phyloP scores from a whole-genome alignment of 768 basidiomycete genomes.

The Mycena albidolilacea region DNA sequence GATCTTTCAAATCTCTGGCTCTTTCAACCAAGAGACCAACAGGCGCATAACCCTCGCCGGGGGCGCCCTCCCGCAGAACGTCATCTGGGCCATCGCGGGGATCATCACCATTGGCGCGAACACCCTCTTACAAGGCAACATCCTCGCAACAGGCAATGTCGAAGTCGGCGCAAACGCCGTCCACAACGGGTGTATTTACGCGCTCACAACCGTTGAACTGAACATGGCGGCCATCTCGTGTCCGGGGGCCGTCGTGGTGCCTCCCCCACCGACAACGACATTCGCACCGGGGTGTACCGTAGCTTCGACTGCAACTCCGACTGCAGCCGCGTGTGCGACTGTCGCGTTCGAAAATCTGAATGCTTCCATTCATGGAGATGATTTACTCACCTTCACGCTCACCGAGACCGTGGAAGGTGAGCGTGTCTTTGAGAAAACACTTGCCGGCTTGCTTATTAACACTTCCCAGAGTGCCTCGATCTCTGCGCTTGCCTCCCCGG shows the following conservation, averaged over 20 bases:
- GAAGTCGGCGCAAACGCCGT: slow-evolving; percentile 6
- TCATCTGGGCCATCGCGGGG: slow-evolving; percentile 23
- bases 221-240: slow-evolving; percentile 4
- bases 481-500: slow-evolving; percentile 4
- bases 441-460: neutral
- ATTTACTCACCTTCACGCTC: slow-evolving; percentile 2
- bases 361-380: slow-evolving; percentile 2
- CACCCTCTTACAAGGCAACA: slow-evolving; percentile 12
- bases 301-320: neutral
- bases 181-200: slow-evolving; percentile 13
- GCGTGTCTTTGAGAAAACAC: neutral
- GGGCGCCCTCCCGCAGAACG: slow-evolving; percentile 12
- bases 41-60: slow-evolving; percentile 9
- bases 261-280: slow-evolving; percentile 1
- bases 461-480: neutral
- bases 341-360: slow-evolving; percentile 8
- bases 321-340: slow-evolving; percentile 3
- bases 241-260: neutral
- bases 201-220: neutral
- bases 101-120: slow-evolving; percentile 9
- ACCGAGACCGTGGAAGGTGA: slow-evolving; percentile 7
- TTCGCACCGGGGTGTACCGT: neutral
- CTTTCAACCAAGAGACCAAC: slow-evolving; percentile 12
- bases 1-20: slow-evolving; percentile 21
- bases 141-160: slow-evolving; percentile 14